Conservation (phyloP, 1,284 basidiomycete genomes). For the Singerocomus inundabilis region DNA sequence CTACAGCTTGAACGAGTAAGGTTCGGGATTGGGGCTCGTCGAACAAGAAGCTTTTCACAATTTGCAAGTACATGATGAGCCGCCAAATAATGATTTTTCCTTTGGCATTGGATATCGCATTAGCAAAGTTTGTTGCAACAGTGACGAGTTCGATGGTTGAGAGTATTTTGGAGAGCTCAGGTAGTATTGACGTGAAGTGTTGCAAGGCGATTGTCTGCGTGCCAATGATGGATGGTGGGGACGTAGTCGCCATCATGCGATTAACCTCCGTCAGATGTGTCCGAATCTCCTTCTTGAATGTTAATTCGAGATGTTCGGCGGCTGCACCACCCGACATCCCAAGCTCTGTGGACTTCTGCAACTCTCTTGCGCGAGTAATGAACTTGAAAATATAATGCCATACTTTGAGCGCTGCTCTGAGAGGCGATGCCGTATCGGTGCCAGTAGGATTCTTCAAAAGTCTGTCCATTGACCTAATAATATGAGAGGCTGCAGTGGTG, state of each 20-base stretch:
- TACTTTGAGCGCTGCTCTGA: conserved; percentile 91
- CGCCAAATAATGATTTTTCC: conserved; percentile 93
- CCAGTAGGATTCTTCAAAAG: conserved; percentile 76
- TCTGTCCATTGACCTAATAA: conserved; percentile 84
- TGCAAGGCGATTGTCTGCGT: conserved; percentile 94
- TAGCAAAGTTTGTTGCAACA: conserved; percentile 84
- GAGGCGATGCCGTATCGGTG: conserved; percentile 70
- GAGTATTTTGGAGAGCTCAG: conserved; percentile 83
- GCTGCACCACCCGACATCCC: conserved; percentile 78
- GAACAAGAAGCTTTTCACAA: conserved; percentile 87
- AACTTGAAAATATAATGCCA: conserved; percentile 98
- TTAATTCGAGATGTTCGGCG: conserved; percentile 80
- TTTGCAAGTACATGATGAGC: conserved; percentile 89
- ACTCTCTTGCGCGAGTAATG: conserved; percentile 82
- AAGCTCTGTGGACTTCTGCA: conserved; percentile 80
- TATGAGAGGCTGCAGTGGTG: conserved; percentile 73
- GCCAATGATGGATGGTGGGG: conserved; percentile 86
- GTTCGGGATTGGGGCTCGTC: conserved; percentile 79
- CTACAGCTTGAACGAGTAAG: conserved; percentile 83
- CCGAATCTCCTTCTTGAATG: conserved; percentile 82
- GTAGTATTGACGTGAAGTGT: conserved; percentile 91
- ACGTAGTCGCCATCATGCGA: conserved; percentile 81
- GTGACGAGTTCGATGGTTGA: conserved; percentile 79
- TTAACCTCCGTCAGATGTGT: conserved; percentile 81
- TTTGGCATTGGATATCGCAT: conserved; percentile 75